Evolutionary conservation across 345 rosid genomes (phyloP).

Genomic region (Corchorus olitorius): DNA sequence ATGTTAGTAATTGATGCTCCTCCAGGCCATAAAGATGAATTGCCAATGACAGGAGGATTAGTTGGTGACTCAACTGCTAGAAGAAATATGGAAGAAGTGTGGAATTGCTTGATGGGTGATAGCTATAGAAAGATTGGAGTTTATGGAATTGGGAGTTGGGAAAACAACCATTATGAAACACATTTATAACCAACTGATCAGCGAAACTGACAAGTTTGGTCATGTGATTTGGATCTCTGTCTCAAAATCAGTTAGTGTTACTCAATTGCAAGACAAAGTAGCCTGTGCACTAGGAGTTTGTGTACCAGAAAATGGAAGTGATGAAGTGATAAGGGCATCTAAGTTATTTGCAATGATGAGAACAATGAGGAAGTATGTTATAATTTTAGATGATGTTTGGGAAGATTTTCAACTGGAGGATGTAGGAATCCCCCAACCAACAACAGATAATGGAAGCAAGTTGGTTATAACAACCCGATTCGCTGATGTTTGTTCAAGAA

Average conservation of each 20-base stretch:
- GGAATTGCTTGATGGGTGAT: conserved; percentile 13
- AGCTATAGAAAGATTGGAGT: neutral
- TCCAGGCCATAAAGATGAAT: neutral
- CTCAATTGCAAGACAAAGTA: neutral
- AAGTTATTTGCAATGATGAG: neutral
- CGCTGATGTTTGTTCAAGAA: neutral
- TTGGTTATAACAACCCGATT: conserved; percentile 9
- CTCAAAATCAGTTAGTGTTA: neutral
- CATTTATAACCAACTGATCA: neutral
- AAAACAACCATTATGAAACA: conserved; percentile 10
- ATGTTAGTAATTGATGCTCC: conserved; percentile 2
- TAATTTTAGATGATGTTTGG: conserved; percentile 20
- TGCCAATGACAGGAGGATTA: neutral
- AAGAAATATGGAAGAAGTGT: neutral
- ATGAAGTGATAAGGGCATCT: conserved; percentile 7
- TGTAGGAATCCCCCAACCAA: conserved; percentile 11
- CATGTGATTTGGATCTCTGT: conserved; percentile 14
- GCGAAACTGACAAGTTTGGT: neutral
- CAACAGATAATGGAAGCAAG: conserved; percentile 11
- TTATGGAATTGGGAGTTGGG: conserved; percentile 17
- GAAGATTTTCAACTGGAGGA: neutral
- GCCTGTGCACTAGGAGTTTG: neutral
- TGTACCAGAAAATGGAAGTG: neutral
- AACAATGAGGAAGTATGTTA: neutral
- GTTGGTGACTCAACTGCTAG: conserved; percentile 6